Percentiles rank a stretch among this genome's conserved stretches.
Conservation (phyloP, 441 rosid species). For the Flueggea neowawraea region DNA sequence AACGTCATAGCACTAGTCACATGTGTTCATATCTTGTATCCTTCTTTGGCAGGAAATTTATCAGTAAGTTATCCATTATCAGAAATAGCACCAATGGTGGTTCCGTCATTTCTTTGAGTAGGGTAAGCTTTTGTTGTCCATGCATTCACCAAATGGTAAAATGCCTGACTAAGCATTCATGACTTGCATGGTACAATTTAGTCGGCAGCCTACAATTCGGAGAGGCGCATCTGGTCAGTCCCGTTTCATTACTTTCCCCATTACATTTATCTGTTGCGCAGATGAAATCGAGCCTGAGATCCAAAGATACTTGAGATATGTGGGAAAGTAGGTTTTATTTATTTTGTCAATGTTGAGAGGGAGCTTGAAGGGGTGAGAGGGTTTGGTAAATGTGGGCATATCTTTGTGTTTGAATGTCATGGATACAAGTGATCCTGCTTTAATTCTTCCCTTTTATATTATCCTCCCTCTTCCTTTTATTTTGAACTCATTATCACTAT, state of each 20-base stretch:
- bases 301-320: too few species aligned
- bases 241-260: too few species aligned
- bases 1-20: conserved; percentile 16
- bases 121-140: conserved; percentile 9
- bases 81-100: conserved; percentile 10
- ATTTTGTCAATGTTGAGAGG: neutral
- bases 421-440: neutral
- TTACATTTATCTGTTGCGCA: too few species aligned
- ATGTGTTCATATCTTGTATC: neutral
- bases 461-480: neutral
- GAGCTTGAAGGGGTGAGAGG: neutral
- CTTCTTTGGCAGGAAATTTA: conserved; percentile 6
- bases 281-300: too few species aligned
- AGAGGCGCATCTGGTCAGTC: too few species aligned
- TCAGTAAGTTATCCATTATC: conserved; percentile 1
- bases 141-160: conserved; percentile 1
- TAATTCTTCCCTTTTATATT: neutral
- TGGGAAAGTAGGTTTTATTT: too few species aligned
- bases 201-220: too few species aligned
- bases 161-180: too few species aligned
- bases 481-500: conserved; percentile 1
- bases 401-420: neutral
- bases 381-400: neutral
- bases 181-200: neutral
- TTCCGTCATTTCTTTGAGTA: conserved; percentile 6